Evolutionary conservation across 179 eudicot species (phyloP), one percentile per base, ranked within the genome.

Genomic region (Heliamphora pulchella): DNA sequence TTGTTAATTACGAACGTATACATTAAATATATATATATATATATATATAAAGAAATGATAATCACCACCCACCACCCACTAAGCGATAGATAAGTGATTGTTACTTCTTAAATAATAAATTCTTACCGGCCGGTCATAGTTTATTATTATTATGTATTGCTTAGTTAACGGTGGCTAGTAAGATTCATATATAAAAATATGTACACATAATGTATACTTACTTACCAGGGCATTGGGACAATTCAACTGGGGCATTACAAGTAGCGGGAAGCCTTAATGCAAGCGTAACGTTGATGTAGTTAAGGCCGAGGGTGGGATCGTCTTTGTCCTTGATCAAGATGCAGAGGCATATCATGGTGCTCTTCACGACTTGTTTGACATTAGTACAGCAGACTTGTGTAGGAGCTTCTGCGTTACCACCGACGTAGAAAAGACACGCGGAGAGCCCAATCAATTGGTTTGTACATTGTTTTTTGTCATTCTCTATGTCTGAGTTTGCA

Each of bases 381-480:
- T 93, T 97, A 9, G 80, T 82, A 85, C 98, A 94, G 54, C 98
- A 94, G 71, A 92, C 97, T 11, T 9, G 71, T 0, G 98, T 88
- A 0, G 98, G 98, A 14, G 89, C 72, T 74, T 86, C 90, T 0
- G 90, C 83, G 0, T 82, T 59, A 0, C 96, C 97, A 1, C 90
- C 82, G 3, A 87, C 98, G 64, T 90, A 94, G 0, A 93, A 79
- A 0, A 94, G 92, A 78, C 98, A 94, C 0, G 92, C 86, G 3
- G 90, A 86, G 3, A 94, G 77, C 43, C 90, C 96, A 0, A 86
- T 87, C 55, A 94, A 75, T n/a, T 89, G 86, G 79, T 71, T 79
- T 2, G 86, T 84, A 74, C 98, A 94, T 80, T 93, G 91, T 4
- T 81, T 72, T 80, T 58, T 91, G 53, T 91, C 98, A 64, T 91